Base-by-base conservation (phyloP, 2,329 filamentous ascomycete genomes). In the Fusarium nanum region DNA sequence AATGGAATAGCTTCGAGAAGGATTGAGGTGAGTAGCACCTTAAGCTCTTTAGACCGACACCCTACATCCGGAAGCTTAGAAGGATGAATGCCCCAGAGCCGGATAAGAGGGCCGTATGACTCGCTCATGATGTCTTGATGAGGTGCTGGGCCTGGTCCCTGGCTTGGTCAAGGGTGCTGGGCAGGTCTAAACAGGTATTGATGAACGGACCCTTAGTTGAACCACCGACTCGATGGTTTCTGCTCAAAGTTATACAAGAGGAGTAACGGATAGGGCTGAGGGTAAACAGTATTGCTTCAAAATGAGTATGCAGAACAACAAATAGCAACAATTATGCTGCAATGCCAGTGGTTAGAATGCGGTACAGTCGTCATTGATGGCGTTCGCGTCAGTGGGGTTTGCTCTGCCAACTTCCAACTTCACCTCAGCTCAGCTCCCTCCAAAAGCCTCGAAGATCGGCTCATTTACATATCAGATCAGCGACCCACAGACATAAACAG, bases 1-100 rank as follows among this genome's bases (percentile, higher is more conserved):
- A 92, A 90, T 2, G 83, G 81, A 28, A 88, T 77, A 23, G 87
- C 86, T 76, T 92, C 89, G n/a, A 79, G 75, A 32, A 92, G 81
- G 25, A 89, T 80, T 8, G 82, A 77, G 12, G 79, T 76, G 61
- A 91, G 76, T 67, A 92, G 86, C 8, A 82, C 79, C 23, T 78
- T 76, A 18, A 91, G 79, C 37, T 84, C 81, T 28, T 83, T 80
- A 6, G 77, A 60, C 3, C 78, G 73, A 7, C 82, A 81, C 16
- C 76, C 73, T 37, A 80, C 61, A 28, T 79, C 56, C 3, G 87
- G 87, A 2, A 89, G 81, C 63, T 86, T 82, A 28, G 78, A 77
- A 18, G 80, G 77, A 20, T 80, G 78, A 25, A 89, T 76, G 54
- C 88, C 87, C 81, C 84, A 83, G 56, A 88, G 83, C 37, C 86